A percentile compares a stretch with the other conserved stretches of the same genome.
Evolutionary conservation across 495 filamentous ascomycete genomes (phyloP).

Genomic region (Elasticomyces elasticus): DNA sequence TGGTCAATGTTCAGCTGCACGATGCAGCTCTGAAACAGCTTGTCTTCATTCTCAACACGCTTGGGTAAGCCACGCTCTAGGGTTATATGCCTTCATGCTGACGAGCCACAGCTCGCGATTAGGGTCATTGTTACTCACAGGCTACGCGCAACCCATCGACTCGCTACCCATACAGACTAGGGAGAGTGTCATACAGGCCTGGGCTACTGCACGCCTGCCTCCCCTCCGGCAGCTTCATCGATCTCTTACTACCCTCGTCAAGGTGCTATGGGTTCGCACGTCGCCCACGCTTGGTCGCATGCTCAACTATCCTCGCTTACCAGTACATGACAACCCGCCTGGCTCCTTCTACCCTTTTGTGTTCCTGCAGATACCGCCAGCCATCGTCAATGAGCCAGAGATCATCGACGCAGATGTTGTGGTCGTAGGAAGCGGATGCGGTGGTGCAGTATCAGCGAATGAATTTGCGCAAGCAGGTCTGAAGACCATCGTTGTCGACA

Average conservation of each 20-base stretch:
- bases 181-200: constrained; percentile 26
- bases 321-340: constrained; percentile 47
- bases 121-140: constrained; percentile 28
- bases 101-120: constrained; percentile 21
- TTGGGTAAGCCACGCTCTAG: constrained; percentile 28
- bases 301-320: constrained; percentile 53
- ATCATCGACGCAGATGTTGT: constrained; percentile 70
- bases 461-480: constrained; percentile 66
- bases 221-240: constrained; percentile 23
- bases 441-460: constrained; percentile 75
- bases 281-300: constrained; percentile 48
- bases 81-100: constrained; percentile 13
- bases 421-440: constrained; percentile 78
- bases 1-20: constrained; percentile 20
- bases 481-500: constrained; percentile 64
- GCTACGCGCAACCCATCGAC: constrained; percentile 26
- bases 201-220: constrained; percentile 25
- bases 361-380: constrained; percentile 44
- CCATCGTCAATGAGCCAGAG: constrained; percentile 33
- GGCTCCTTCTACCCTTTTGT: constrained; percentile 45
- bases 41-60: constrained; percentile 22
- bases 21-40: constrained; percentile 21
- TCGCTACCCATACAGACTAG: constrained; percentile 26
- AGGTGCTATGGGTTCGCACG: constrained; percentile 47
- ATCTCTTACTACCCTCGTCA: constrained; percentile 25